Evolutionary conservation across 805 yeast species (phyloP), one percentile per base, ranked within the genome.

Genomic region (Scheffersomyces stipitis): DNA sequence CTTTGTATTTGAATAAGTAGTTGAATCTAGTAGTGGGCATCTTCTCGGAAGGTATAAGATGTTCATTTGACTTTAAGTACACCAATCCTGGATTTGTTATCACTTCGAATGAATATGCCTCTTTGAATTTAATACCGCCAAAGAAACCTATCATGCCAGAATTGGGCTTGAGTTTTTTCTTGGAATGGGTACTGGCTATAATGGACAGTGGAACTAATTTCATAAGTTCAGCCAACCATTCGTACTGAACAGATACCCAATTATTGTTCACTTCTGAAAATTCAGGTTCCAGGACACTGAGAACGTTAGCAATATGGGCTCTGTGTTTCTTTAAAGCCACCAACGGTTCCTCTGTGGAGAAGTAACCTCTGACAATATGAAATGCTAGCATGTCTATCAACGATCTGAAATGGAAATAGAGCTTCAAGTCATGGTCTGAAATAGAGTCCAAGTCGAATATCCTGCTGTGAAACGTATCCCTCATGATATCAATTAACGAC

Each of bases 231-330:
- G 84, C 87, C 9, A 86, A 60, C 80, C 84, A 75, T 28, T 77
- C 73, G 45, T 77, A 74, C 51, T 86, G 95, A n/a, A 62, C 51
- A 0, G 81, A 72, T 8, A 71, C 49, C 95, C 95, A 86, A 28
- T 69, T 45, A 18, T 42, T 20, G 18, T 36, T 41, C 13, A 31
- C 36, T 5, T 41, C 33, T 15, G 23, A 5, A 61, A 48, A 10
- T 15, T 61, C 54, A 1, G 43, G 37, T n/a, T 63, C 58, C 13
- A 69, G 38, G 4, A 73, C 50, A 8, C 45, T 46, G 6, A 67
- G 46, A 1, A 83, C 76, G 32, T 73, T 75, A 22, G 70, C 69
- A 1, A 84, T 51, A 61, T 87, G 96, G 14, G 76, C 67, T 26
- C 71, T 71, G 52, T 86, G 87, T 53, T 80, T 83, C 40, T 73